phyloP scores from a whole-genome alignment of 2,329 filamentous ascomycete genomes.

The Trichothecium roseum region DNA sequence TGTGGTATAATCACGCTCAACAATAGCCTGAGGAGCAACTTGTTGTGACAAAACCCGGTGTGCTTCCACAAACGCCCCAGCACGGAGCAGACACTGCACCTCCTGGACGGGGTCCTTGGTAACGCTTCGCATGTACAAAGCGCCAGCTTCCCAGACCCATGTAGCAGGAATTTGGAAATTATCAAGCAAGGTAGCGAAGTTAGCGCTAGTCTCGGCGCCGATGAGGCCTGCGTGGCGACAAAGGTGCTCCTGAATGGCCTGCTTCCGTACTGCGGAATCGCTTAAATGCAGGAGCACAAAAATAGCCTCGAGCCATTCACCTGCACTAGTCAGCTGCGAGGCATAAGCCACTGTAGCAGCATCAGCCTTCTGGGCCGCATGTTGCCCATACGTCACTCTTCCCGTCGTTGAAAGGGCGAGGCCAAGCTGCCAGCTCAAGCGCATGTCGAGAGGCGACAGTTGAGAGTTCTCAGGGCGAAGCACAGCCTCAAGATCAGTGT shows the following conservation, averaged over 20 bases:
- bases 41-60: constrained; percentile 72
- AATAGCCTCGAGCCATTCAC: constrained; percentile 58
- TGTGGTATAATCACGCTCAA: constrained; percentile 67
- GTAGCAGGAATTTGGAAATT: constrained; percentile 60
- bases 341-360: constrained; percentile 56
- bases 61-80: constrained; percentile 66
- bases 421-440: constrained; percentile 78
- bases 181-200: constrained; percentile 48
- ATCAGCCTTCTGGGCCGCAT: constrained; percentile 52
- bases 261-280: constrained; percentile 49
- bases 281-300: constrained; percentile 74
- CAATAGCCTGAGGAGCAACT: constrained; percentile 73
- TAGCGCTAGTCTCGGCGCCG: constrained; percentile 43
- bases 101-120: constrained; percentile 60
- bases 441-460: constrained; percentile 61
- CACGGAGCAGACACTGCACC: constrained; percentile 70
- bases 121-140: constrained; percentile 67
- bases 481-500: constrained; percentile 54
- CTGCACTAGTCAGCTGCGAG: constrained; percentile 50
- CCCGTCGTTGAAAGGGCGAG: constrained; percentile 48
- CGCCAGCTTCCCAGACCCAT: constrained; percentile 85
- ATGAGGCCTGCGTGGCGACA: constrained; percentile 61
- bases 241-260: constrained; percentile 62
- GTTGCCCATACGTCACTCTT: constrained; percentile 39
- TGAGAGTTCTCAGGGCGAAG: constrained; percentile 69